These are phyloP conservation scores for Umbelopsis isabellina DNA, from an alignment of 192 early-diverging fungal species.

Conservation along the genomic window DNA sequence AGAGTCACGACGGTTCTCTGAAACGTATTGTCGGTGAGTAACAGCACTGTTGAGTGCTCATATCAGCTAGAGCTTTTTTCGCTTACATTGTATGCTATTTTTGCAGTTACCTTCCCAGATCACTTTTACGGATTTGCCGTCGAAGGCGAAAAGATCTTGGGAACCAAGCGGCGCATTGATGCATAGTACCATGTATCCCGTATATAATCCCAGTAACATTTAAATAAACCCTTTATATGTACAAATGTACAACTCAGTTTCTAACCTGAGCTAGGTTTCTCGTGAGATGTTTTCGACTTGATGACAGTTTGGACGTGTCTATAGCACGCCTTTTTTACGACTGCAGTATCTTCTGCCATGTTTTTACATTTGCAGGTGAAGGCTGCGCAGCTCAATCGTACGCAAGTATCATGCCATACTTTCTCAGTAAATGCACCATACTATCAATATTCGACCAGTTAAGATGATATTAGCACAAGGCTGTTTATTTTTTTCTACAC, in stretches of 20 bases:
- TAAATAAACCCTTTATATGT: neutral
- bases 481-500: constrained; percentile 24
- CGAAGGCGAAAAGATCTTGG: constrained; percentile 8
- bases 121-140: constrained; percentile 11
- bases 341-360: too few relatives aligned
- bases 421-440: too few relatives aligned
- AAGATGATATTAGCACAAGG: neutral
- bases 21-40: constrained; percentile 14
- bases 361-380: too few relatives aligned
- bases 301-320: too few relatives aligned
- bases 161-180: neutral
- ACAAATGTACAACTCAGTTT: too few relatives aligned
- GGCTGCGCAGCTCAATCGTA: too few relatives aligned
- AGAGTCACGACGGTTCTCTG: neutral
- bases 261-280: too few relatives aligned
- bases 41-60: neutral
- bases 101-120: constrained; percentile 13
- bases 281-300: too few relatives aligned
- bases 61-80: neutral
- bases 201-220: neutral
- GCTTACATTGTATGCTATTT: neutral
- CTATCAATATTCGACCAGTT: neutral
- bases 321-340: too few relatives aligned
- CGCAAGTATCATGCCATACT: too few relatives aligned
- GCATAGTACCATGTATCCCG: neutral